Conservation (phyloP, 225 moss, liverwort and hornwort genomes). For the Neckera pumila region DNA sequence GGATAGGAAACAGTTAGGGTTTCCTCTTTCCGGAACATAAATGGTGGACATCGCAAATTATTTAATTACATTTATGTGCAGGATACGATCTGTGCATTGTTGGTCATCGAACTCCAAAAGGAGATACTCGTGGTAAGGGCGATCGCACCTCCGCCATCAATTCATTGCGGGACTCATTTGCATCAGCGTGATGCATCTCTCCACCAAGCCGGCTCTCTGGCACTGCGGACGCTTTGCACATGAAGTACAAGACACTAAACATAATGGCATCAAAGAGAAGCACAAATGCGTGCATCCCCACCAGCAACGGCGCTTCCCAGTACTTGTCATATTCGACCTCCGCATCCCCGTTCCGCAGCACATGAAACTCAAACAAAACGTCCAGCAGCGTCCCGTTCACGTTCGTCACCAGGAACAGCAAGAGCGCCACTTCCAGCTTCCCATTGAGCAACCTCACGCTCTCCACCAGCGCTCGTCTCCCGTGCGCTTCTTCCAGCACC, state of each 20-base stretch:
- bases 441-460: slow-evolving; percentile 40
- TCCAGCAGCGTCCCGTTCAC: slow-evolving; percentile 41
- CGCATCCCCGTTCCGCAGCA: slow-evolving; percentile 39
- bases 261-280: slow-evolving; percentile 79
- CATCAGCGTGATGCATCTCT: background rate
- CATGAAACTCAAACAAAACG: slow-evolving; percentile 63
- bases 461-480: slow-evolving; percentile 35
- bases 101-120: background rate
- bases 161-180: background rate
- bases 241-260: slow-evolving; percentile 69
- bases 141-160: background rate
- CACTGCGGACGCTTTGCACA: slow-evolving; percentile 36
- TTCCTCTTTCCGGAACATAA: background rate
- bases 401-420: slow-evolving; percentile 49
- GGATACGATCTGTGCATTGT: background rate
- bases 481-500: slow-evolving; percentile 43
- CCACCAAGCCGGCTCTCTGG: background rate
- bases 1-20: background rate
- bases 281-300: slow-evolving; percentile 79
- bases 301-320: slow-evolving; percentile 88
- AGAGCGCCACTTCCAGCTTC: slow-evolving; percentile 41
- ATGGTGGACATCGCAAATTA: background rate
- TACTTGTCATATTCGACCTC: slow-evolving; percentile 36
- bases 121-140: background rate
- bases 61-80: background rate